Percentiles rank a stretch among this genome's conserved stretches.
Evolutionary conservation across 176 grass and related monocot species (phyloP).

Genomic region (Sorghum bicolor): DNA sequence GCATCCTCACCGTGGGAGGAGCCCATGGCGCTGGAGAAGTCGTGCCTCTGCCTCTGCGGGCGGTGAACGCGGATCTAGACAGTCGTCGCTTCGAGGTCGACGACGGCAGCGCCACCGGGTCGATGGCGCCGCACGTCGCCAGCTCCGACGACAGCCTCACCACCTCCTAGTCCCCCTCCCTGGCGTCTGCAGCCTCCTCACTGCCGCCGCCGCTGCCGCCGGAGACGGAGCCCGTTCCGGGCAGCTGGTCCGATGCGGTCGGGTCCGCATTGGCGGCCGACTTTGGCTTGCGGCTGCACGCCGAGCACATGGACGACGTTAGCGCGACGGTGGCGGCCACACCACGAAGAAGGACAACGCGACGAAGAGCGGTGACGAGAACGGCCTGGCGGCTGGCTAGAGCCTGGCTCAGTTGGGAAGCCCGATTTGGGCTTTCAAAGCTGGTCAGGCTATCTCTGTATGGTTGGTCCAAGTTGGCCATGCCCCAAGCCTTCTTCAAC

Average conservation of each 20-base stretch:
- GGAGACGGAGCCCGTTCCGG: neutral
- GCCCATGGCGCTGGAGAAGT: too few species aligned
- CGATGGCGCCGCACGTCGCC: constrained; percentile 71
- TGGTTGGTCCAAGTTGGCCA: too few species aligned
- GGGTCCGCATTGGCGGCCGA: constrained; percentile 2
- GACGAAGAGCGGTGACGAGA: too few species aligned
- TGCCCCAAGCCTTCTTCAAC: too few species aligned
- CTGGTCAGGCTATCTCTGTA: too few species aligned
- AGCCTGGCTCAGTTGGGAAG: too few species aligned
- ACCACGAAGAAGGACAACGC: constrained; percentile 44
- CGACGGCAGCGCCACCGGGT: constrained; percentile 23
- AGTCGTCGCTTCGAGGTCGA: constrained; percentile 46
- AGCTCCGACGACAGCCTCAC: constrained; percentile 50
- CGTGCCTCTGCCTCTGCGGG: too few species aligned
- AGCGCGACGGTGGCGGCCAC: constrained; percentile 56
- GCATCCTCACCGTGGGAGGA: too few species aligned
- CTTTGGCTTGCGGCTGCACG: constrained; percentile 68
- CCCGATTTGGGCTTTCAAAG: too few species aligned
- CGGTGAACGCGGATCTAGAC: too few species aligned
- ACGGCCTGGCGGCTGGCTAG: too few species aligned
- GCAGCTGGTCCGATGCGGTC: neutral
- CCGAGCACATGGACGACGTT: constrained; percentile 65
- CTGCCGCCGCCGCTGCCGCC: too few species aligned
- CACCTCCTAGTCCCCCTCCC: constrained; percentile 23
- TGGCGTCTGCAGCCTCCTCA: neutral